Evolutionary conservation across 495 filamentous ascomycete genomes (phyloP), one percentile per base, ranked within the genome.

Genomic region (Stereocaulon alpinum): DNA sequence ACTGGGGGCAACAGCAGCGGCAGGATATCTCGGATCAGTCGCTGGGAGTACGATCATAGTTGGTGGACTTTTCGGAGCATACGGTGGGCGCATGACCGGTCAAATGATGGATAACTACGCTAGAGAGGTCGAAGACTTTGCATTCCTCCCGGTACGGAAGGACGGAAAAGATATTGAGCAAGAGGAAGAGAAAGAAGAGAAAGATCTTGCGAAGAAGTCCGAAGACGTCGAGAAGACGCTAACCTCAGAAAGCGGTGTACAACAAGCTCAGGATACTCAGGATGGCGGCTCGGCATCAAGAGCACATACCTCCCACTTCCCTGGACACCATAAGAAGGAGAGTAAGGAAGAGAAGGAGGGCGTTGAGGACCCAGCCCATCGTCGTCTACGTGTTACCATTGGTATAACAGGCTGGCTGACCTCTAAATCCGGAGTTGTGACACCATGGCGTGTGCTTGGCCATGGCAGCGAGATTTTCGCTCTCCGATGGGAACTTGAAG

Each of bases 101-200:
- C 82, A 87, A 67, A 86, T 89, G 82, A 87, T 96, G 80, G 89
- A 93, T 61, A 78, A 84, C 44, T 93, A 95, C 69, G 84, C 88
- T 15, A 83, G 82, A 57, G 89, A 96, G 59, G 85, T 96, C 14
- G 80, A 87, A 52, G 91, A 96, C 69, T 95, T 96, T 70, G 89
- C 82, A 4, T 91, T 98, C 62, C 70, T 96, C 14, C 89, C 91
- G 2, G 73, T 94, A 40, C 76, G 58, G 11, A 55, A 55, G 12
- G 50, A 80, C 42, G 77, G 78, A 14, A 59, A 63, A 4, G 62
- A 68, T n/a, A 71, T 56, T 14, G 62, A 62, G 14, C 45, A 40
- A 22, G 49, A 53, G 18, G 61, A 61, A 9, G 53, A 57, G 40
- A 60, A 58, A 37, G 45, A 66, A 22, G 56, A 42, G 14, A 34